Base-by-base conservation (phyloP, 768 basidiomycete genomes). In the Erythrobasidium yunnanense region DNA sequence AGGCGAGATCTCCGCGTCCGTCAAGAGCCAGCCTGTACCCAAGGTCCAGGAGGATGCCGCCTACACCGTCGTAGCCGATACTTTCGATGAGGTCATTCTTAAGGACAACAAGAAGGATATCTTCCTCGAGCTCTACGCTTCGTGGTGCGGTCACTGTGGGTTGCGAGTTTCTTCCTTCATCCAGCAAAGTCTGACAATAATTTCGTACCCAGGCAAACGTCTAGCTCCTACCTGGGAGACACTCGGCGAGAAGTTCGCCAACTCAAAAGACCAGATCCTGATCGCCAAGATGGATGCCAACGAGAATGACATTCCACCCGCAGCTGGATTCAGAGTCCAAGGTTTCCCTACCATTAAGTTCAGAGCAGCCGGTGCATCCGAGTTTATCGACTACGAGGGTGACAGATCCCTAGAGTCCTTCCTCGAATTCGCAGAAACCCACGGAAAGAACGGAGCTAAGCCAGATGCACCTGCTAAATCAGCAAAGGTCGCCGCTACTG, bases 91-190 rank as follows among this genome's bases (percentile, higher is more conserved):
- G 55, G 80, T 91, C 55, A 86, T 88, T 33, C 84, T 83, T 68
- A 88, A 95, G 74, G 87, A 90, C 69, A 79, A 79, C 66, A 63
- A 65, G 30, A 95, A 95, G 79, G 92, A 97, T 75, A 86, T 96
- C 72, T 90, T 99, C 73, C 81, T 96, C 70, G 93, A 97, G 78
- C 92, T 99, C 78, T 96, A 88, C 73, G 95, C 95, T 52, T 83
- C 90, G 53, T 99, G 95, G 95, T 92, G 76, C 47, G 85, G 77
- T 34, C 71, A 72, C 54, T 74, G 65, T 23, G 23, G 60, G 23
- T 69, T 68, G 68, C 6, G 17, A 30, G 7, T 65, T n/a, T 7
- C 30, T 50, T 30, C 29, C 35, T 8, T 18, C 49, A 63, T 25
- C 29, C 47, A 8, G n/a, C 46, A 8, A 17, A 13, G n/a, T 25